These are phyloP conservation scores for Kregervanrija delftensis DNA, from an alignment of 805 yeast species.

Conservation along the genomic window DNA sequence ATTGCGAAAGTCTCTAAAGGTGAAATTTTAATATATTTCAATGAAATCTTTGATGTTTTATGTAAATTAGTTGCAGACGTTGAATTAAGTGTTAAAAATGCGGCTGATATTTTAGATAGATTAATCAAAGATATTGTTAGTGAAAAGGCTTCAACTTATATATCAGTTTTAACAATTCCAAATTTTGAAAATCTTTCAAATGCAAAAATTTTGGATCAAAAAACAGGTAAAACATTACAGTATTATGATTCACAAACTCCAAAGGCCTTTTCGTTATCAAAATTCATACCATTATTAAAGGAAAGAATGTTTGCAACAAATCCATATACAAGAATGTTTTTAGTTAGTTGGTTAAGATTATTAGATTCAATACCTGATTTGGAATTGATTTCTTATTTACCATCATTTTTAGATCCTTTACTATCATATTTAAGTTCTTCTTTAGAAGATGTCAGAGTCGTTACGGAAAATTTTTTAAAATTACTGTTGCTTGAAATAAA, in stretches of 20 bases:
- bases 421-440: constrained; percentile 74
- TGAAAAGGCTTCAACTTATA: constrained; percentile 86
- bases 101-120: constrained; percentile 88
- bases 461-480: constrained; percentile 73
- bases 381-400: constrained; percentile 79
- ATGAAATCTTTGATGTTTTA: constrained; percentile 89
- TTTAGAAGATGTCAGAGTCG: constrained; percentile 79
- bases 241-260: constrained; percentile 53
- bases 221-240: constrained; percentile 51
- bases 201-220: constrained; percentile 41
- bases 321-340: constrained; percentile 85
- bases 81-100: constrained; percentile 87
- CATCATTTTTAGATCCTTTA: constrained; percentile 82
- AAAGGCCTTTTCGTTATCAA: constrained; percentile 71
- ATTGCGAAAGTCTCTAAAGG: constrained; percentile 96
- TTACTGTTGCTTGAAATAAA: constrained; percentile 74
- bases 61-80: constrained; percentile 87
- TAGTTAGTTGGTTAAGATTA: constrained; percentile 91
- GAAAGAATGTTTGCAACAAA: constrained; percentile 90
- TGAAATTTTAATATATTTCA: constrained; percentile 83
- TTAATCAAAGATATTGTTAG: constrained; percentile 90
- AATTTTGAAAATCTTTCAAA: constrained; percentile 29
- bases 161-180: constrained; percentile 51
- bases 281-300: constrained; percentile 83
- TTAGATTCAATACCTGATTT: constrained; percentile 88